Conservation (phyloP, 2,329 filamentous ascomycete genomes). For the Talaromyces albobiverticillius region DNA sequence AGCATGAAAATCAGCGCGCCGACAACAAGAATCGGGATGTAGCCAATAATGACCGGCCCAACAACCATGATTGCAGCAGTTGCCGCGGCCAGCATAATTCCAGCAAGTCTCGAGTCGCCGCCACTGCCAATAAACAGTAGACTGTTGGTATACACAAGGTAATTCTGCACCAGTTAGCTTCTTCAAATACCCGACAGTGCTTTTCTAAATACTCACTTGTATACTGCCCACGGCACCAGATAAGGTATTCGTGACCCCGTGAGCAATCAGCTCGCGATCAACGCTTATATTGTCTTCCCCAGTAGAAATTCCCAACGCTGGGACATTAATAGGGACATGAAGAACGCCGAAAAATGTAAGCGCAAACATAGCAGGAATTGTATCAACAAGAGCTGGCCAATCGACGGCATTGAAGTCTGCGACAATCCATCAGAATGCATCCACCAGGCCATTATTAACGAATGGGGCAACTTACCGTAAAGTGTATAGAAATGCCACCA, state of each 20-base stretch:
- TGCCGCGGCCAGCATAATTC: constrained; percentile 74
- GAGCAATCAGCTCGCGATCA: constrained; percentile 85
- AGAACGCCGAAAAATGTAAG: constrained; percentile 96
- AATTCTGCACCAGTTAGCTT: constrained; percentile 61
- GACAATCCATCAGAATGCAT: neutral
- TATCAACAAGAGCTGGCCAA: constrained; percentile 78
- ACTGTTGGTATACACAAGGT: constrained; percentile 95
- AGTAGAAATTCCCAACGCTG: constrained; percentile 82
- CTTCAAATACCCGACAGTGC: neutral
- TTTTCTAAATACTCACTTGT: constrained; percentile 45
- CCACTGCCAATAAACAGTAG: constrained; percentile 95
- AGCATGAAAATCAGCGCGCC: constrained; percentile 92
- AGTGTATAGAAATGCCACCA: constrained; percentile 98
- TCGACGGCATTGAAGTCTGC: constrained; percentile 76
- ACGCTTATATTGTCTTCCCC: constrained; percentile 91
- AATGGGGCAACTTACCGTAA: constrained; percentile 64
- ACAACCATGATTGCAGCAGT: constrained; percentile 81
- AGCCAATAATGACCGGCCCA: constrained; percentile 85
- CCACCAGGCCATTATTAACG: neutral
- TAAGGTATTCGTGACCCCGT: constrained; percentile 88
- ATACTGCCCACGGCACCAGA: constrained; percentile 87
- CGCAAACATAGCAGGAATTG: constrained; percentile 91
- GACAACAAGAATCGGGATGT: constrained; percentile 95
- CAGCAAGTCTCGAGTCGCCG: constrained; percentile 80
- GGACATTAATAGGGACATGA: constrained; percentile 97